Conservation (phyloP, 768 basidiomycete species). For the Leccinum pellstonianum region DNA sequence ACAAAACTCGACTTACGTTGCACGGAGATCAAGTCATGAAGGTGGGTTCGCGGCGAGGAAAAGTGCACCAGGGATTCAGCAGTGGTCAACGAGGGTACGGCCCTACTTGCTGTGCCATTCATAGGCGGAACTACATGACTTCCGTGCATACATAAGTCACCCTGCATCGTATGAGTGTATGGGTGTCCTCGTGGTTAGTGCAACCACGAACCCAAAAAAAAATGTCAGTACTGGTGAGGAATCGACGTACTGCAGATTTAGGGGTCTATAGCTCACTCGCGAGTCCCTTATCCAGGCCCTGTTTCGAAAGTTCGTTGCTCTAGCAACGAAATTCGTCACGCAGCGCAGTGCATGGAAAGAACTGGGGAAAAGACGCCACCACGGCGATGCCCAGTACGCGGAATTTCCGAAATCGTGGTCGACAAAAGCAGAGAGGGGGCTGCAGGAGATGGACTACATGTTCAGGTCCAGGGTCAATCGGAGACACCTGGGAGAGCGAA, state of each 20-base stretch:
- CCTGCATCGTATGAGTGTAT: conserved; percentile 13
- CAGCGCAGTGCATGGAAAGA: conserved; percentile 22
- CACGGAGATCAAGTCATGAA: conserved; percentile 21
- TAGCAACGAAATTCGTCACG: conserved; percentile 23
- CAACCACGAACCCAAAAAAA: conserved; percentile 20
- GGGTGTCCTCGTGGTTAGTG: conserved; percentile 25
- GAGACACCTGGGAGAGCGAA: conserved; percentile 6
- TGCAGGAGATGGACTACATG: conserved; percentile 27
- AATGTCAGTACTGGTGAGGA: conserved; percentile 32
- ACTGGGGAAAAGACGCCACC: conserved; percentile 5
- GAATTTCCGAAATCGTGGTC: conserved; percentile 30
- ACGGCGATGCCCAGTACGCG: conserved; percentile 15
- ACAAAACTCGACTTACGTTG: neutral
- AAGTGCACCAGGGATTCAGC: conserved; percentile 5
- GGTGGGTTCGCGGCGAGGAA: conserved; percentile 16
- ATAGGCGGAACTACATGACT: conserved; percentile 7
- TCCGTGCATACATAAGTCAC: conserved; percentile 26
- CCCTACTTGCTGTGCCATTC: conserved; percentile 23
- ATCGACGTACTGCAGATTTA: conserved; percentile 12
- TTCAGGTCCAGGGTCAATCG: conserved; percentile 18
- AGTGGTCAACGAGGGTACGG: conserved; percentile 18
- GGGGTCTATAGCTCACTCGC: conserved; percentile 17
- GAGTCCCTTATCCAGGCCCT: conserved; percentile 17
- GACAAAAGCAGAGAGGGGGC: conserved; percentile 24
- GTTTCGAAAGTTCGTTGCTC: conserved; percentile 23